Evolutionary conservation across 495 filamentous ascomycete species (phyloP).

Genomic region (Bathelium albidoporum): DNA sequence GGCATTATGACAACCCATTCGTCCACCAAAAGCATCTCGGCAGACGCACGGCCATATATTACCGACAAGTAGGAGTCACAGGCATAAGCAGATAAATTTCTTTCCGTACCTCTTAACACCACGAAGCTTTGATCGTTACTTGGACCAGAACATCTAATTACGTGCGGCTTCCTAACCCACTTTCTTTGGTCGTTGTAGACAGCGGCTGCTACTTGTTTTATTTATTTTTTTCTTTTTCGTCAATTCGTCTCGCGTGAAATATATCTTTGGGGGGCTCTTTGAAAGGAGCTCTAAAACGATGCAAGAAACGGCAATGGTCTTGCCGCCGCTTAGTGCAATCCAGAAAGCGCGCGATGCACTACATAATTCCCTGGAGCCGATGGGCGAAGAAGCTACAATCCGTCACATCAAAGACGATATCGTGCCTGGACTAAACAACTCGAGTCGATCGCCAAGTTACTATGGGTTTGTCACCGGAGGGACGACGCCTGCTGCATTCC

Average conservation of each 20-base stretch:
- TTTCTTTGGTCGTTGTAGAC: no score
- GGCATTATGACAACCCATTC: no score
- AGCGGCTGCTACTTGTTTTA: no score
- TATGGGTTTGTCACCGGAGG: constrained; percentile 87
- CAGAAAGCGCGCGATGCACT: background rate
- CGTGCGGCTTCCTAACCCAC: no score
- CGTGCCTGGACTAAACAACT: constrained; percentile 54
- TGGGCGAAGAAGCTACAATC: background rate
- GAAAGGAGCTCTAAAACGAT: background rate
- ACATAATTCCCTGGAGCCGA: background rate
- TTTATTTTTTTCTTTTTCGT: no score
- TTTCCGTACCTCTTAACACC: background rate
- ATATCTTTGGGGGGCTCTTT: background rate
- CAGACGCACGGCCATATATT: background rate
- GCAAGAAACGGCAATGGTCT: background rate
- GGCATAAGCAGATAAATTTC: background rate
- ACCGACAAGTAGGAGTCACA: background rate
- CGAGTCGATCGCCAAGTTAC: constrained; percentile 56
- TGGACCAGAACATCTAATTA: no score
- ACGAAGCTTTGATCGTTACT: background rate
- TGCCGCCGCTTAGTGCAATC: background rate
- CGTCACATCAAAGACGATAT: constrained; percentile 49
- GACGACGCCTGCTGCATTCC: constrained; percentile 63
- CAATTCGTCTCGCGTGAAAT: no score
- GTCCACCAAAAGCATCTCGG: background rate